phyloP scores from a whole-genome alignment of 2,329 filamentous ascomycete genomes.

The Arthroderma uncinatum region DNA sequence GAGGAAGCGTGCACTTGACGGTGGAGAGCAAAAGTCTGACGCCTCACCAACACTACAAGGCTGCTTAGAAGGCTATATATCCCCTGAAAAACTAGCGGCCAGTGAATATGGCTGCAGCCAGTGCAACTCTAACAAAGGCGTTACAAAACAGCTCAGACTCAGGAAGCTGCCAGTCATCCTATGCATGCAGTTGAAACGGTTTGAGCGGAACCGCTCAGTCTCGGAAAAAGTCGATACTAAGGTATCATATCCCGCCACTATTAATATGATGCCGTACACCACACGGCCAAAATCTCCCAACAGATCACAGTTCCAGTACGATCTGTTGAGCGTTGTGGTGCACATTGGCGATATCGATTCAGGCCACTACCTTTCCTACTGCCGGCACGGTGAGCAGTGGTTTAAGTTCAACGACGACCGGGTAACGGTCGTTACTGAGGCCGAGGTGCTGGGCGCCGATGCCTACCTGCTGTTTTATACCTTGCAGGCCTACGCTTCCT shows the following conservation, averaged over 20 bases:
- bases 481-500: conserved; percentile 22
- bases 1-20: conserved; percentile 38
- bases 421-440: conserved; percentile 71
- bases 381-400: conserved; percentile 74
- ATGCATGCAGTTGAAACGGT: conserved; percentile 81
- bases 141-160: conserved; percentile 72
- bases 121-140: conserved; percentile 64
- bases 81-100: conserved; percentile 58
- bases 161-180: conserved; percentile 78
- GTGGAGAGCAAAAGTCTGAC: conserved; percentile 27
- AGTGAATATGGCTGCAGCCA: conserved; percentile 80
- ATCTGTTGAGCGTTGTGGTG: conserved; percentile 79
- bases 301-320: conserved; percentile 59
- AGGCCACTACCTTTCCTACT: conserved; percentile 87
- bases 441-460: conserved; percentile 73
- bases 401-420: conserved; percentile 94
- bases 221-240: conserved; percentile 81
- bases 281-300: conserved; percentile 43
- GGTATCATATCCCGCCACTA: conserved; percentile 71
- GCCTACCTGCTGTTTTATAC: conserved; percentile 83
- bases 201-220: conserved; percentile 64
- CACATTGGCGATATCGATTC: conserved; percentile 89
- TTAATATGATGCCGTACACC: conserved; percentile 87
- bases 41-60: conserved; percentile 50
- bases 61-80: conserved; percentile 80